Evolutionary conservation across 495 filamentous ascomycete genomes (phyloP), one percentile per base, ranked within the genome.

Genomic region (Tuber magnatum): DNA sequence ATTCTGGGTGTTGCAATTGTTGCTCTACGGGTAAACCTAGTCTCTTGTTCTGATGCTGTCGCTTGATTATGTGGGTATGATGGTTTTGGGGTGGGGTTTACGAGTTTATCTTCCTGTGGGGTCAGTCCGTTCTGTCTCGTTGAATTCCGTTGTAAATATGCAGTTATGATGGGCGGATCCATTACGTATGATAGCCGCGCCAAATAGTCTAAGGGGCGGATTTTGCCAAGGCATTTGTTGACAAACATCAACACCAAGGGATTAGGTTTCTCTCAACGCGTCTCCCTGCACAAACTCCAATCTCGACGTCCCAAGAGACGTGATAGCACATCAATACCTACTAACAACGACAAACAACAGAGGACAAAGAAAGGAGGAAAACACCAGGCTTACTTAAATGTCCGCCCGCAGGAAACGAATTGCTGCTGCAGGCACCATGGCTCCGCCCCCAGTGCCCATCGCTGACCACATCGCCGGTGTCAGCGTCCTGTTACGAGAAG

Each of bases 401-500:
- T 85, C 82, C 70, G 81, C 85, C 44, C 82, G 84, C 78, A 83
- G 84, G n/a, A 84, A 85, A 81, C 83, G 74, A 72, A 76, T 76
- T 51, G 68, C 74, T 28, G 72, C 80, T 72, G 74, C 82, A 40
- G 83, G 81, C 70, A 40, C 76, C 51, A 79, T 79, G 77, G 72
- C 77, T 16, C 76, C 77, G 38, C 77, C 76, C 74, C 73, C 69
- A 43, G 61, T 46, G 41, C 56, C 56, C 56, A 65, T 65, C 28
- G 28, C 56, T 65, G 56, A 65, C 28, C 35, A 35, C 28, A 18
- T 12, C 28, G 14, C 56, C 68, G 92, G 94, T 35, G 84, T 99
- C 3, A 92, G 92, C 73, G 85, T 86, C 48, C 86, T 91, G 56
- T 77, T 83, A 35, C 85, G 86, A 76, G 86, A 91, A 78, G 88